A percentile compares a stretch with the other conserved stretches of the same genome.
phyloP scores from a whole-genome alignment of 2,329 filamentous ascomycete species.

The Ascosphaera aggregata region DNA sequence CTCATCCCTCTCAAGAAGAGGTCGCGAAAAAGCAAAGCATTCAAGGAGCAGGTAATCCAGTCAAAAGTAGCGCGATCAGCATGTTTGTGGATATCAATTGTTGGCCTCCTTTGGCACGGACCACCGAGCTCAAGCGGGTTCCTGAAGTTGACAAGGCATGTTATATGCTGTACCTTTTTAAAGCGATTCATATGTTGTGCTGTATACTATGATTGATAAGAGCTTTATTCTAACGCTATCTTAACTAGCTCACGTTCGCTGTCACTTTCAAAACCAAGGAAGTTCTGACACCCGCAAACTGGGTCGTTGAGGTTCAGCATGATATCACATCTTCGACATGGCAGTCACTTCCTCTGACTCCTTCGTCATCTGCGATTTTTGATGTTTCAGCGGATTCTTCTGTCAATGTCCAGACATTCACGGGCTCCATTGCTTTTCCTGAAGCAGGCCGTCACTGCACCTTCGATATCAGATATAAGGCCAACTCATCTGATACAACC shows the following conservation, averaged over 20 bases:
- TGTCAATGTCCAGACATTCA: conserved; percentile 7
- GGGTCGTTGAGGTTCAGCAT: conserved; percentile 6
- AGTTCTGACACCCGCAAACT: conserved; percentile 7
- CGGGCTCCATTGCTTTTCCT: conserved; percentile 11
- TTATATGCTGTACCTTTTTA: neutral
- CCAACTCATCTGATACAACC: conserved; percentile 10
- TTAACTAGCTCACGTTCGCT: conserved; percentile 31
- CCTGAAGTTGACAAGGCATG: conserved; percentile 12
- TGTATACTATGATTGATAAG: too few species aligned
- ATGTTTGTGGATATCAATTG: conserved; percentile 32
- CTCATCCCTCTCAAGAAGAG: neutral
- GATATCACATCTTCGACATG: conserved; percentile 1
- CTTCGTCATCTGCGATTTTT: conserved; percentile 2
- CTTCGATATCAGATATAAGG: conserved; percentile 23
- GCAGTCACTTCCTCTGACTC: neutral
- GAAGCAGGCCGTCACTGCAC: conserved; percentile 10
- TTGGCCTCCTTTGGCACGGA: conserved; percentile 53
- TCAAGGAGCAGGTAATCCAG: conserved; percentile 1
- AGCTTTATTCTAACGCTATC: neutral
- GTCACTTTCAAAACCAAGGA: conserved; percentile 40
- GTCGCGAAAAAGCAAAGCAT: neutral
- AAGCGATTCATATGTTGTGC: neutral
- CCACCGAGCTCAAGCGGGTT: conserved; percentile 33
- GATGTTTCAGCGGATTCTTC: conserved; percentile 3
- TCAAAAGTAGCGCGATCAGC: conserved; percentile 13